These are phyloP conservation scores for Candida odintsovae DNA, from an alignment of 805 yeast species.

Conservation along the genomic window DNA sequence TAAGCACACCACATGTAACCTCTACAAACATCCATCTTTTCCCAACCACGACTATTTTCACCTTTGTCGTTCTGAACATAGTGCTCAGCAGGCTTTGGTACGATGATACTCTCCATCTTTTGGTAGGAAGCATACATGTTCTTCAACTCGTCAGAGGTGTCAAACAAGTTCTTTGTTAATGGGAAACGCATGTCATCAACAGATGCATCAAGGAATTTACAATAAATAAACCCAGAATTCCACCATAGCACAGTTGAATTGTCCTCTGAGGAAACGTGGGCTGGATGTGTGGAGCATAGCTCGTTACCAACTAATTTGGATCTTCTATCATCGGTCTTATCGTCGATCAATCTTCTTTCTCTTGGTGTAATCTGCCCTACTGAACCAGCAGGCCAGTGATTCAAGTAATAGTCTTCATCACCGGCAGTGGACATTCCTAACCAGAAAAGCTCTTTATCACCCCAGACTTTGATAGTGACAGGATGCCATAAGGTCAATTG, in stretches of 20 bases:
- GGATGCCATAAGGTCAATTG: conserved; percentile 34
- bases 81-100: conserved; percentile 43
- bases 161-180: conserved; percentile 10
- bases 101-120: conserved; percentile 37
- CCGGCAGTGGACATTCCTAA: conserved; percentile 50
- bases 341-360: conserved; percentile 10
- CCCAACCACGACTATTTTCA: conserved; percentile 39
- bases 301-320: conserved; percentile 28
- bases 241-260: conserved; percentile 44
- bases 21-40: conserved; percentile 40
- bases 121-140: conserved; percentile 32
- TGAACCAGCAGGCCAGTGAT: conserved; percentile 49
- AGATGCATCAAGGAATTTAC: conserved; percentile 24
- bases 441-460: conserved; percentile 68
- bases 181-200: conserved; percentile 15
- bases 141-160: conserved; percentile 22
- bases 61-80: conserved; percentile 32
- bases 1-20: conserved; percentile 55
- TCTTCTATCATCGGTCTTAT: conserved; percentile 12
- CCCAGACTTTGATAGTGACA: conserved; percentile 46
- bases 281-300: conserved; percentile 57
- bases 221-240: conserved; percentile 48
- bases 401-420: conserved; percentile 47
- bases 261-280: conserved; percentile 46
- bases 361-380: conserved; percentile 40